These are phyloP conservation scores for Suhomyces chickasaworum DNA, from an alignment of 1,139 yeast genomes.

Conservation along the genomic window DNA sequence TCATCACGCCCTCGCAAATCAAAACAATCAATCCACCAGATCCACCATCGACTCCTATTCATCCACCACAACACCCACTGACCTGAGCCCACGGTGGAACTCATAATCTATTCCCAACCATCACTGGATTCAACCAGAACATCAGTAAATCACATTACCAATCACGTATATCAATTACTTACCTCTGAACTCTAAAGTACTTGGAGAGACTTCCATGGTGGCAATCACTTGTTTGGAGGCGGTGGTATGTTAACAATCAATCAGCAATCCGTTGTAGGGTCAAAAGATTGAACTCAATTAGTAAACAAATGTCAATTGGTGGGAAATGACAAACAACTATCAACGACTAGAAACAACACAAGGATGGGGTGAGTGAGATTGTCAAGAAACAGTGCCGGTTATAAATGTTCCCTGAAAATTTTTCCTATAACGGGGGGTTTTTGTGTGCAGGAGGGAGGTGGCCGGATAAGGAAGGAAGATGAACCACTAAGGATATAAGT, in stretches of 20 bases:
- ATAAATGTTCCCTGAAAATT: constrained; percentile 13
- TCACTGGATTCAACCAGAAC: no score
- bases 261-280: constrained; percentile 2
- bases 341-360: constrained; percentile 1
- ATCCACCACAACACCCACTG: neutral
- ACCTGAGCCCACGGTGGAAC: no score
- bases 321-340: neutral
- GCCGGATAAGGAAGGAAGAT: constrained; percentile 8
- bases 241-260: constrained; percentile 5
- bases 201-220: constrained; percentile 62
- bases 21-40: neutral
- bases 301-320: constrained; percentile 3
- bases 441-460: constrained; percentile 8
- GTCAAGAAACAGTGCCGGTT: constrained; percentile 10
- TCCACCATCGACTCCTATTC: neutral
- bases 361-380: neutral
- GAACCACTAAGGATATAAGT: no score
- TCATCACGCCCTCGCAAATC: neutral
- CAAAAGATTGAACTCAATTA: constrained; percentile 5
- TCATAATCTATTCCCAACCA: no score
- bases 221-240: constrained; percentile 5
- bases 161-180: constrained; percentile 43
- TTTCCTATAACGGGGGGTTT: constrained; percentile 12
- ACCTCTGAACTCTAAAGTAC: constrained; percentile 71
- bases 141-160: no score